Conservation (phyloP, 2,329 filamentous ascomycete genomes). For the Clathrospora elynae region DNA sequence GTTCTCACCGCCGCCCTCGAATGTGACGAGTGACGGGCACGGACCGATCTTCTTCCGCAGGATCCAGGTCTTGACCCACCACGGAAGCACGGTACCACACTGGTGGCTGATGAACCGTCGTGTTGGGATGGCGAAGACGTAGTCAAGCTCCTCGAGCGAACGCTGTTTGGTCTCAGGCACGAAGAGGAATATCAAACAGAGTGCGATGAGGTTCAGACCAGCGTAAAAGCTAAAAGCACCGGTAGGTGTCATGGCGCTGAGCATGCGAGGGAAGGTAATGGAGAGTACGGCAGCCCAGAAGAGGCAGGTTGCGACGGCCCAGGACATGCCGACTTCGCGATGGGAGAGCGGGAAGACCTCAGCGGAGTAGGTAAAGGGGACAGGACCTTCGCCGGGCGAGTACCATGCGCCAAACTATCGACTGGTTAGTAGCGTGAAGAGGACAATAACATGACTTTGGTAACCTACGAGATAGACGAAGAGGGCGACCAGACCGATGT, state of each 20-base stretch:
- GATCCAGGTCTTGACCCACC: conserved; percentile 52
- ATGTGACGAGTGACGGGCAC: conserved; percentile 24
- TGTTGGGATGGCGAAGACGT: conserved; percentile 49
- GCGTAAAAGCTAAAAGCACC: conserved; percentile 52
- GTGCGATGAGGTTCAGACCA: conserved; percentile 49
- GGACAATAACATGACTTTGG: background rate
- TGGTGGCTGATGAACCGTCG: conserved; percentile 48
- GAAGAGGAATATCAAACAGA: conserved; percentile 49
- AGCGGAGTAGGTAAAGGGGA: conserved; percentile 55
- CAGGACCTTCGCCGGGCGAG: conserved; percentile 53
- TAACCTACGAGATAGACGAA: conserved; percentile 16
- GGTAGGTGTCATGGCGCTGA: conserved; percentile 45
- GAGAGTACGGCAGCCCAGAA: conserved; percentile 49
- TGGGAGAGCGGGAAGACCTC: conserved; percentile 48
- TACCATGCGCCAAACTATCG: no score
- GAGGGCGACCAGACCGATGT: conserved; percentile 45
- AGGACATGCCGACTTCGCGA: conserved; percentile 50
- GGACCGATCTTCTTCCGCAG: conserved; percentile 40
- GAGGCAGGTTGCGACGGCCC: conserved; percentile 52
- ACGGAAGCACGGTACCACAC: conserved; percentile 49
- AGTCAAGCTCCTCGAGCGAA: conserved; percentile 46
- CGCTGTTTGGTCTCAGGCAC: conserved; percentile 49
- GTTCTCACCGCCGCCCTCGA: conserved; percentile 21
- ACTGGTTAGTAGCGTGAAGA: no score
- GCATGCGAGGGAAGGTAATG: conserved; percentile 49